A percentile compares a stretch with the other conserved stretches of the same genome.
phyloP scores from a whole-genome alignment of 73 alveolate species.

The Tetrahymena borealis region DNA sequence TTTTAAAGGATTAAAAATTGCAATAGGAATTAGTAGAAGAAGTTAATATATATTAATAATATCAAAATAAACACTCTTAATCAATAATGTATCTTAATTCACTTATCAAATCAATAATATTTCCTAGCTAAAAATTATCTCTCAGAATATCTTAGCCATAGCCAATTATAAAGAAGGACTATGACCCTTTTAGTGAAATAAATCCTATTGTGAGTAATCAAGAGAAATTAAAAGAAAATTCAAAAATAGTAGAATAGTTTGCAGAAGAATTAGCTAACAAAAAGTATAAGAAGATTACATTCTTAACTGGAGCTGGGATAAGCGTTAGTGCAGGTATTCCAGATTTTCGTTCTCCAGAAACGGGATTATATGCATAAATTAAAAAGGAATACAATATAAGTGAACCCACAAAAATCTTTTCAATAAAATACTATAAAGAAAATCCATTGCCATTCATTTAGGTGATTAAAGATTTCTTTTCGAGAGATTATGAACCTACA shows the following conservation, averaged over 20 bases:
- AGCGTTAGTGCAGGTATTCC: conserved; percentile 93
- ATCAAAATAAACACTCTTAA: not conserved
- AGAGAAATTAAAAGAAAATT: not conserved
- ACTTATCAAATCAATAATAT: not conserved
- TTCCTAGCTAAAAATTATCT: not conserved
- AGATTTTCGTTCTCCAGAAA: conserved; percentile 85
- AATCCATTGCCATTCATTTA: conserved; percentile 64
- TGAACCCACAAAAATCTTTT: conserved; percentile 54
- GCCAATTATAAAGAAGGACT: not conserved
- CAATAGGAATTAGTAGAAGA: not conserved
- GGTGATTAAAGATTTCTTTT: conserved; percentile 36
- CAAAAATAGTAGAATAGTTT: not conserved
- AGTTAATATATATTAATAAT: not conserved
- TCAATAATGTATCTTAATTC: not conserved
- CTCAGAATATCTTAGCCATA: not conserved
- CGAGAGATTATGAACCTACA: conserved; percentile 48
- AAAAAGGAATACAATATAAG: conserved; percentile 46
- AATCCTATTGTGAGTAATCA: not conserved
- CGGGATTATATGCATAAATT: conserved; percentile 59
- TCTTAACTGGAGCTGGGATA: conserved; percentile 93
- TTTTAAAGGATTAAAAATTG: too few species aligned
- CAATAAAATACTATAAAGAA: conserved; percentile 49
- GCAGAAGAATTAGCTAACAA: not conserved
- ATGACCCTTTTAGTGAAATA: not conserved
- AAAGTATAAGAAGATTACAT: conserved; percentile 50